These are phyloP conservation scores for Medicago lupulina DNA, from an alignment of 306 rosid species.

Conservation along the genomic window DNA sequence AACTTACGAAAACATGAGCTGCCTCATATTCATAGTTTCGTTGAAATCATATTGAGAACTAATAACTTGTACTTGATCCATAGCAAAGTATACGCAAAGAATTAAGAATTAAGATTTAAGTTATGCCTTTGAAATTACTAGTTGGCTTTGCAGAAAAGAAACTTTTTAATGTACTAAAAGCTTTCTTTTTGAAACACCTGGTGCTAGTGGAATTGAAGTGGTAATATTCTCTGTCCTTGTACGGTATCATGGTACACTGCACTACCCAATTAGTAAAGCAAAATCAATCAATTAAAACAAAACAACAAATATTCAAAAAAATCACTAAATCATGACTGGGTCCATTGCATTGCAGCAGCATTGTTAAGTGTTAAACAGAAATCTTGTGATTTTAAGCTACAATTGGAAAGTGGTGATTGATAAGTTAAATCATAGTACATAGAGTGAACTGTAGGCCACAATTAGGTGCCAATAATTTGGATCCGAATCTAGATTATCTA, in stretches of 20 bases:
- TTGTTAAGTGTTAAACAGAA: no score
- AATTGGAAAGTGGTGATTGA: no score
- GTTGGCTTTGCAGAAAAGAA: conserved; percentile 40
- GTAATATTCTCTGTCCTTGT: conserved; percentile 43
- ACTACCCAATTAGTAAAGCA: conserved; percentile 27
- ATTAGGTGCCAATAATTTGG: not conserved
- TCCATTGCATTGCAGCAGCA: not conserved
- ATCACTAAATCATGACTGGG: not conserved
- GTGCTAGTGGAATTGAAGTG: conserved; percentile 39
- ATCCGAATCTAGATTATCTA: not conserved
- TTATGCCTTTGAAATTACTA: conserved; percentile 1
- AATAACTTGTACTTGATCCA: not conserved
- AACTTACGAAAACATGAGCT: no score
- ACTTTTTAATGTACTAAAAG: conserved; percentile 21
- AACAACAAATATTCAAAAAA: not conserved
- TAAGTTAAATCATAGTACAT: no score
- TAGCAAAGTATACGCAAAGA: not conserved
- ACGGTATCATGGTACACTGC: conserved; percentile 46
- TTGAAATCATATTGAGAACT: conserved; percentile 19
- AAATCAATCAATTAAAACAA: conserved; percentile 14
- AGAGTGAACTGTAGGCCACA: no score
- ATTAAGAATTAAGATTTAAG: conserved; percentile 34
- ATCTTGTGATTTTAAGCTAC: no score
- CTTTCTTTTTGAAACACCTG: conserved; percentile 30
- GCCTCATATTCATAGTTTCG: not conserved